Percentiles rank a stretch among this genome's conserved stretches.
Evolutionary conservation across 2,329 filamentous ascomycete genomes (phyloP).

Genomic region (Aspergillus pseudoglaucus): DNA sequence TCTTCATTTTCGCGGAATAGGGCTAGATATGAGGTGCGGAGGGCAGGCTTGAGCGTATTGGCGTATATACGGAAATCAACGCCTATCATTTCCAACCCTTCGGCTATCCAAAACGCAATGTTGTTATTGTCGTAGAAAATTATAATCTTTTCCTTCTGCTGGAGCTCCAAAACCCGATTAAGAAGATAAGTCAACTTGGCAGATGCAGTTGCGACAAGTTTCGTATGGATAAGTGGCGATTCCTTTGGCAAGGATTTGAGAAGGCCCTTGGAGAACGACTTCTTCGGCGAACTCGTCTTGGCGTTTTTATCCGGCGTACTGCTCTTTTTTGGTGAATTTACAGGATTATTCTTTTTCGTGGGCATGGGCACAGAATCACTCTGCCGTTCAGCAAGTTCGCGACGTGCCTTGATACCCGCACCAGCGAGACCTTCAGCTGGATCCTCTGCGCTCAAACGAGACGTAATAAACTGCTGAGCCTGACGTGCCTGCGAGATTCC

Average conservation of each 20-base stretch:
- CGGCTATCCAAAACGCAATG: conserved; percentile 75
- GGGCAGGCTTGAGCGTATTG: conserved; percentile 50
- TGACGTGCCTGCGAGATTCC: conserved; percentile 52
- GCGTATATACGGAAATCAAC: conserved; percentile 56
- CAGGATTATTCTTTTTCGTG: conserved; percentile 1
- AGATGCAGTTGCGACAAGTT: conserved; percentile 71
- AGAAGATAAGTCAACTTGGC: conserved; percentile 83
- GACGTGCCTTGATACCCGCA: conserved; percentile 33
- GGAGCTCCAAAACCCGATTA: conserved; percentile 61
- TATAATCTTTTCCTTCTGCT: conserved; percentile 74
- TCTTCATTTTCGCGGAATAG: conserved; percentile 65
- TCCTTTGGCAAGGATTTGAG: conserved; percentile 24
- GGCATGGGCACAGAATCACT: background rate
- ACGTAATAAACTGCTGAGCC: conserved; percentile 50
- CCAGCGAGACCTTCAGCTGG: conserved; percentile 36
- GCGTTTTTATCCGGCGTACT: conserved; percentile 18
- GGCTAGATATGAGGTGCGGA: conserved; percentile 68
- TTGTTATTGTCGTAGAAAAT: conserved; percentile 91
- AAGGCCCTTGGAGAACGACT: conserved; percentile 24
- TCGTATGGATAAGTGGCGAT: conserved; percentile 54
- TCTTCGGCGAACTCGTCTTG: conserved; percentile 20
- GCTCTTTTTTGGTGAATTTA: conserved; percentile 13
- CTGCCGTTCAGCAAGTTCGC: conserved; percentile 18
- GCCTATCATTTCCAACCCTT: conserved; percentile 67
- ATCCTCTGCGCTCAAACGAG: conserved; percentile 27